Evolutionary conservation across 2,329 filamentous ascomycete genomes (phyloP).

Genomic region (Pleoardoris graminearum): DNA sequence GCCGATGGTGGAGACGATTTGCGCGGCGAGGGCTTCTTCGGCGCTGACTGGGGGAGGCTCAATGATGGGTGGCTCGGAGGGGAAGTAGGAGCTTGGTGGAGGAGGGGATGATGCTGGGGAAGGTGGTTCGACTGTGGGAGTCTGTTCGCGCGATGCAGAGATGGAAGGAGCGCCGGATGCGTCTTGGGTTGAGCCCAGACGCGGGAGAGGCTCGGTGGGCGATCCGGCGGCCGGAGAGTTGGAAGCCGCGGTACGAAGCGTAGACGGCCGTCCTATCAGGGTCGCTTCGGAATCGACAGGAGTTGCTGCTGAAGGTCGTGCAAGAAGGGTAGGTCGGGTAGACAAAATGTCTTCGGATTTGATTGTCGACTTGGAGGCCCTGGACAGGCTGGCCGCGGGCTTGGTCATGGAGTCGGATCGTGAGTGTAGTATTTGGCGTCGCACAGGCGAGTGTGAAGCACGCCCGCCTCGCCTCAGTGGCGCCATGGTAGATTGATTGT

Average conservation of each 20-base stretch:
- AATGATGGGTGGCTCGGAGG: constrained; percentile 24
- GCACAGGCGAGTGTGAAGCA: constrained; percentile 21
- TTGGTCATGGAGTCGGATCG: constrained; percentile 19
- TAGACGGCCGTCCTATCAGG: constrained; percentile 27
- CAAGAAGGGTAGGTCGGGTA: constrained; percentile 12
- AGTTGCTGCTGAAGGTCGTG: constrained; percentile 14
- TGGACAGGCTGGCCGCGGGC: constrained; percentile 16
- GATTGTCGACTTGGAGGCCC: constrained; percentile 19
- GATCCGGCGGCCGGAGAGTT: constrained; percentile 7
- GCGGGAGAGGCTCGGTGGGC: constrained; percentile 3
- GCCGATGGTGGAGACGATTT: constrained; percentile 46
- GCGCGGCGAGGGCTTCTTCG: constrained; percentile 42
- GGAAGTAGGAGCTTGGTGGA: constrained; percentile 20
- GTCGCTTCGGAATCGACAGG: constrained; percentile 36
- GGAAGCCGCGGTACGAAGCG: constrained; percentile 13
- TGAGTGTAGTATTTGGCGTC: constrained; percentile 24
- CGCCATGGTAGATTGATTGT: constrained; percentile 17
- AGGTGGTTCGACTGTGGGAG: background rate
- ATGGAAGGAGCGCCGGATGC: constrained; percentile 14
- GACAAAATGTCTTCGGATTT: constrained; percentile 24
- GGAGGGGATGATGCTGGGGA: constrained; percentile 15
- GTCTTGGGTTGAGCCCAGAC: constrained; percentile 7
- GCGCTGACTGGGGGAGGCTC: constrained; percentile 20
- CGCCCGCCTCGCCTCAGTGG: constrained; percentile 24
- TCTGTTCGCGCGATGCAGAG: constrained; percentile 3